Conservation (phyloP, 1,284 basidiomycete species). For the Fomitiporia mediterranea region DNA sequence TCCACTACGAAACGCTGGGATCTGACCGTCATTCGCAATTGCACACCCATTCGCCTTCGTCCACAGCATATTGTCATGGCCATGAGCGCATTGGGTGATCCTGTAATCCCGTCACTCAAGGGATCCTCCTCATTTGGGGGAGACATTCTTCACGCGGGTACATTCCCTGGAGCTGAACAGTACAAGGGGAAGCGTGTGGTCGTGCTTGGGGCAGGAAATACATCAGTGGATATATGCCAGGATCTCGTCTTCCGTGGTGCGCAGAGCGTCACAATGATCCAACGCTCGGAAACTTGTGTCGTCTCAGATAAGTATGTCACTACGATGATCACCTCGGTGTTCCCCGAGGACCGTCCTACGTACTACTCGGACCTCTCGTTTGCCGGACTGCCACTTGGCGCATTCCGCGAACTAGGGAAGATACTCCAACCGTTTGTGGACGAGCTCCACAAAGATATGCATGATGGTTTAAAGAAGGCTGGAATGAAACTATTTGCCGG, state of each 20-base stretch:
- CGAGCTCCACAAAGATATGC: constrained; percentile 31
- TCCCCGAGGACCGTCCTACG: constrained; percentile 37
- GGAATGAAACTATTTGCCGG: constrained; percentile 37
- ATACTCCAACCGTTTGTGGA: constrained; percentile 28
- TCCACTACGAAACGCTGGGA: constrained; percentile 30
- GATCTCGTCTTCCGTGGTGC: constrained; percentile 33
- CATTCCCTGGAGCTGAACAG: constrained; percentile 28
- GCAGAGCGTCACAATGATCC: constrained; percentile 36
- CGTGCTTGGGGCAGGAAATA: constrained; percentile 39
- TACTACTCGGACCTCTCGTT: constrained; percentile 43
- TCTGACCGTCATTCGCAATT: constrained; percentile 28
- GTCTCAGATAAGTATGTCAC: constrained; percentile 28
- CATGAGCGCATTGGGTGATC: constrained; percentile 32
- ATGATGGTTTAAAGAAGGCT: constrained; percentile 33
- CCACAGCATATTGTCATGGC: constrained; percentile 37
- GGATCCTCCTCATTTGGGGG: constrained; percentile 31
- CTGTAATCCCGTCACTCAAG: constrained; percentile 28
- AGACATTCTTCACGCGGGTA: constrained; percentile 28
- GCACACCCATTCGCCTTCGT: constrained; percentile 27
- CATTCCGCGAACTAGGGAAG: constrained; percentile 34
- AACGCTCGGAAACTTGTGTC: constrained; percentile 33
- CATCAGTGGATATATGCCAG: constrained; percentile 35
- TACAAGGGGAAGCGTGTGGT: constrained; percentile 34
- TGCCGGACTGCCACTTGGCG: constrained; percentile 35
- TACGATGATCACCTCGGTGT: constrained; percentile 28